These are phyloP conservation scores for Collybiopsis luxurians DNA, from an alignment of 768 basidiomycete species.

Conservation along the genomic window DNA sequence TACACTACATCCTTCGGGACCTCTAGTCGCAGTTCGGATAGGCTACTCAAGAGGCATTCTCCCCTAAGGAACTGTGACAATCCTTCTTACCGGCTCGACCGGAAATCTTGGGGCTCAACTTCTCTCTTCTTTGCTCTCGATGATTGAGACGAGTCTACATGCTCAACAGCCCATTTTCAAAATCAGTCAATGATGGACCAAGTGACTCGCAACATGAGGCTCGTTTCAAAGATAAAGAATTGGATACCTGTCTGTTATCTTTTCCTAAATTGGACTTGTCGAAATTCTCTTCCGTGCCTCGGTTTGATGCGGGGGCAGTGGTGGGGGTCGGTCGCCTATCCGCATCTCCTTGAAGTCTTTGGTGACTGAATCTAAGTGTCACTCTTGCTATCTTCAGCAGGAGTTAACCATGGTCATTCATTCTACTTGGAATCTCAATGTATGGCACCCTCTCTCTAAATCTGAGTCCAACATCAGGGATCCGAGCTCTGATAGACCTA, in stretches of 20 bases:
- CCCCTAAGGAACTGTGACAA: too few relatives aligned
- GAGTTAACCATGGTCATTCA: slow-evolving; percentile 36
- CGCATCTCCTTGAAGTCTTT: not conserved
- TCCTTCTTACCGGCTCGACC: slow-evolving; percentile 38
- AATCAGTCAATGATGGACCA: slow-evolving; percentile 5
- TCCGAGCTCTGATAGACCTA: slow-evolving; percentile 43
- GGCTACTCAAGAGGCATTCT: too few relatives aligned
- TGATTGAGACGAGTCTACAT: slow-evolving; percentile 10
- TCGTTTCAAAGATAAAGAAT: slow-evolving; percentile 26
- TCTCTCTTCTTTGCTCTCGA: slow-evolving; percentile 24
- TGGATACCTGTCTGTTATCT: slow-evolving; percentile 23
- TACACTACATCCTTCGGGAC: too few relatives aligned
- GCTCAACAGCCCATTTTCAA: not conserved
- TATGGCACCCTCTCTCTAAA: slow-evolving; percentile 45
- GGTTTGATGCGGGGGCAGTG: slow-evolving; percentile 15
- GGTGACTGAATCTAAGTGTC: not conserved
- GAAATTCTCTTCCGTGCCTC: slow-evolving; percentile 21
- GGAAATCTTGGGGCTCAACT: slow-evolving; percentile 36
- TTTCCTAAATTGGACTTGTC: slow-evolving; percentile 30
- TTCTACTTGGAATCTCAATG: slow-evolving; percentile 27
- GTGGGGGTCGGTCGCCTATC: slow-evolving; percentile 22
- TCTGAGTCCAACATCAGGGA: slow-evolving; percentile 49
- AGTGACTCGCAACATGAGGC: slow-evolving; percentile 19
- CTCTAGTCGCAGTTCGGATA: too few relatives aligned
- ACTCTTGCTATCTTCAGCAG: slow-evolving; percentile 15